phyloP scores from a whole-genome alignment of 2,329 filamentous ascomycete species.

The Helotiales sp. region DNA sequence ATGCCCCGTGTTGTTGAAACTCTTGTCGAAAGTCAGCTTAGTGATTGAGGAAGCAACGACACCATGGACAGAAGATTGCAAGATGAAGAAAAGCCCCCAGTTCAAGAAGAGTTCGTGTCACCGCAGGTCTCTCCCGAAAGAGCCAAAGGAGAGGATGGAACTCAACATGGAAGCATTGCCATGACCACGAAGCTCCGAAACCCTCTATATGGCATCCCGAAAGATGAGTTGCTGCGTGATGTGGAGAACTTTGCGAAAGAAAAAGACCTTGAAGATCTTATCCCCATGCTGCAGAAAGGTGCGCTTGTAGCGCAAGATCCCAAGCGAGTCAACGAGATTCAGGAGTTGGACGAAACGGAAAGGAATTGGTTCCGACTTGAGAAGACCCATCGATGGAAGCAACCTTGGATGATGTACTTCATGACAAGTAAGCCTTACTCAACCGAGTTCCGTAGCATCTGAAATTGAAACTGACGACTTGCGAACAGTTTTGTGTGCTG shows the following conservation, averaged over 20 bases:
- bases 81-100: slow-evolving; percentile 7
- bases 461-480: background rate
- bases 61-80: background rate
- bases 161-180: background rate
- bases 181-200: slow-evolving; percentile 38
- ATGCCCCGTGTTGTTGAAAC: too few relatives aligned
- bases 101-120: background rate
- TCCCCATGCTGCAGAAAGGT: slow-evolving; percentile 62
- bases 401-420: slow-evolving; percentile 61
- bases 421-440: slow-evolving; percentile 43
- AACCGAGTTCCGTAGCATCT: slow-evolving; percentile 46
- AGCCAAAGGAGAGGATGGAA: background rate
- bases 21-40: background rate
- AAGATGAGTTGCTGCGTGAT: slow-evolving; percentile 48
- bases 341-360: slow-evolving; percentile 60
- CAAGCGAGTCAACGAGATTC: slow-evolving; percentile 59
- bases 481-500: slow-evolving; percentile 15
- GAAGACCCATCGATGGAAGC: slow-evolving; percentile 66
- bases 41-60: background rate
- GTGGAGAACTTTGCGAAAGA: slow-evolving; percentile 62
- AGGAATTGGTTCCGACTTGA: slow-evolving; percentile 61
- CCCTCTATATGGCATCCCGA: slow-evolving; percentile 55
- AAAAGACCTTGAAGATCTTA: slow-evolving; percentile 56
- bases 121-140: background rate
- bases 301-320: slow-evolving; percentile 75